phyloP scores from a whole-genome alignment of 176 grass and related monocot species.

The Oropetium thomaeum region DNA sequence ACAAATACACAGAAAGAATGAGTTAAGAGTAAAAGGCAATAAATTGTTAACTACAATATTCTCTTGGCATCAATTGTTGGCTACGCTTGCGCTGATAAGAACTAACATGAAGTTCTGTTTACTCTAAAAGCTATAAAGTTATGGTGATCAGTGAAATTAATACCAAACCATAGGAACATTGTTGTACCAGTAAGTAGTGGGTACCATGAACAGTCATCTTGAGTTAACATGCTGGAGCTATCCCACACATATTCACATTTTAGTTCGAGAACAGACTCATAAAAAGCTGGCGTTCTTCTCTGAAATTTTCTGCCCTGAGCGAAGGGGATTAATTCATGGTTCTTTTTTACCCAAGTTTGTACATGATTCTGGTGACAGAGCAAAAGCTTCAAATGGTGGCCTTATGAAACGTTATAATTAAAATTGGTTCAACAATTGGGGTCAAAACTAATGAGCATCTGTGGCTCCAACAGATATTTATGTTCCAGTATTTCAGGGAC shows the following conservation, averaged over 20 bases:
- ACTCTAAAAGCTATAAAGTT: not conserved
- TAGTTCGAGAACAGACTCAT: not conserved
- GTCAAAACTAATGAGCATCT: not conserved
- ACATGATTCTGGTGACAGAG: not conserved
- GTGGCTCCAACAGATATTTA: not conserved
- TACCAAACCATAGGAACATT: not conserved
- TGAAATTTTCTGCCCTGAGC: not conserved
- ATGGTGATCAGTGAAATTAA: not conserved
- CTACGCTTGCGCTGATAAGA: not conserved
- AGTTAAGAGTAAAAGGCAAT: not conserved
- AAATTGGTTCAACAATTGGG: not conserved
- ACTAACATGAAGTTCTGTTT: not conserved
- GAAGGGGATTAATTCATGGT: not conserved
- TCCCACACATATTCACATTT: not conserved
- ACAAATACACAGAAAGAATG: not conserved
- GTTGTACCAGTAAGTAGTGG: not conserved
- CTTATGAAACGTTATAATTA: not conserved
- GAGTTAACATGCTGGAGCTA: not conserved
- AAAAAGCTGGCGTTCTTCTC: not conserved
- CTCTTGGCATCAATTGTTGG: no score
- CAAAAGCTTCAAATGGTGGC: not conserved
- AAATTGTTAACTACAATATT: not conserved
- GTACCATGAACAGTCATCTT: not conserved
- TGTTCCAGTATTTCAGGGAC: not conserved
- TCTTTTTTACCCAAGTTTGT: not conserved